Percentiles rank a stretch among this genome's conserved stretches.
Evolutionary conservation across 768 basidiomycete genomes (phyloP).

Genomic region (Glaciozyma martinii): DNA sequence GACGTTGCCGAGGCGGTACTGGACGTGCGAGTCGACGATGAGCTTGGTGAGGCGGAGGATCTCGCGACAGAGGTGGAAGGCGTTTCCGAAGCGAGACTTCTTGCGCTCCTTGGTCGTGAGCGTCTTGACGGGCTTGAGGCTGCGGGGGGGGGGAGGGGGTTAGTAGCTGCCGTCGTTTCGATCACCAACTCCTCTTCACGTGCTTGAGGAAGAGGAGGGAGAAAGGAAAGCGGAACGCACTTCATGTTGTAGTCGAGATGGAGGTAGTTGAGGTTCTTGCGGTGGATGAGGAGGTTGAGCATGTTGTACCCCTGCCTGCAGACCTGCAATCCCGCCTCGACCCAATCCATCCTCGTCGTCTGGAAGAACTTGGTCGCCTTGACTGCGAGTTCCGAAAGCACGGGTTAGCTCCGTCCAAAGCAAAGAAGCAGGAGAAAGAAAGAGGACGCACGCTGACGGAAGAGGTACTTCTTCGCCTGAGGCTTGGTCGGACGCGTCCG

Average conservation of each 20-base stretch:
- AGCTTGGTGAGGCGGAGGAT: slow-evolving; percentile 96
- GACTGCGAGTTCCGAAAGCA: slow-evolving; percentile 26
- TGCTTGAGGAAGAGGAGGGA: background rate
- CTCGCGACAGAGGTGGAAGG: slow-evolving; percentile 95
- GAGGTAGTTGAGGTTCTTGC: slow-evolving; percentile 72
- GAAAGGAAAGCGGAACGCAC: slow-evolving; percentile 40
- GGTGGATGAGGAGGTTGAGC: slow-evolving; percentile 96
- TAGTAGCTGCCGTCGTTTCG: background rate
- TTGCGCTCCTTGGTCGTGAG: slow-evolving; percentile 98
- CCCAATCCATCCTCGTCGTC: slow-evolving; percentile 95
- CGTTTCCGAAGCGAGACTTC: slow-evolving; percentile 99
- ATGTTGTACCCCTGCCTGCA: slow-evolving; percentile 99
- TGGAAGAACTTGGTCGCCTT: slow-evolving; percentile 99
- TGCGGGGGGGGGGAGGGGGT: slow-evolving; percentile 81
- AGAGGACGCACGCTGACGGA: slow-evolving; percentile 57
- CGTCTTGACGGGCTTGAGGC: slow-evolving; percentile 87
- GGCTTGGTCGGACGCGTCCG: slow-evolving; percentile 83
- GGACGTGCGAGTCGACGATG: slow-evolving; percentile 96
- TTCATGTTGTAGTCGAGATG: slow-evolving; percentile 99
- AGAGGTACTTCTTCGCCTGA: slow-evolving; percentile 95
- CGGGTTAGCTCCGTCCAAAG: background rate
- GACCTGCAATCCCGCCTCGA: slow-evolving; percentile 95
- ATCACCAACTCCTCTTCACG: no score
- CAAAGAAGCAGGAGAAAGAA: background rate
- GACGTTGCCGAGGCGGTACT: slow-evolving; percentile 94